Evolutionary conservation across 345 rosid species (phyloP), one percentile per base, ranked within the genome.

Genomic region (Gossypium australe): DNA sequence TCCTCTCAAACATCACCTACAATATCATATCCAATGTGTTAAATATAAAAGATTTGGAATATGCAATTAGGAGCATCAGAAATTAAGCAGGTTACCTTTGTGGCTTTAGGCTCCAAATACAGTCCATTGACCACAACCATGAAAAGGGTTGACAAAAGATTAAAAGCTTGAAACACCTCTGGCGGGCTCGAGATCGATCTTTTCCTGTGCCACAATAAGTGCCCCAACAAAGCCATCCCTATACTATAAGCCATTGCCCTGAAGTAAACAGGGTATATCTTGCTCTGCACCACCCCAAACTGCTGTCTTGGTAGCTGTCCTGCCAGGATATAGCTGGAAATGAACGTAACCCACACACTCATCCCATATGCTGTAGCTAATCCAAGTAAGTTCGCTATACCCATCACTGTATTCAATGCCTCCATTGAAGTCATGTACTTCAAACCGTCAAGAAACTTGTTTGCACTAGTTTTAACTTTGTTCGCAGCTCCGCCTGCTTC

Each of bases 241-340:
- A 88, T 74, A 43, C 86, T 84, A 17, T 45, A 75, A 34, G 79
- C 82, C 83, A 84, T 78, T 2, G 86, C 84, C 62, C 80, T 83
- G 70, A 90, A 92, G 80, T 91, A 91, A 51, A 86, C 82, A 10
- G 97, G 95, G 73, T 89, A 89, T 45, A 91, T 79, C 86, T 89
- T 94, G 84, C 98, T 91, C 84, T 91, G 98, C 47, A 87, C 87
- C 68, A 87, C 65, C 2, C 89, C 95, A 43, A 92, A 91, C 82
- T 89, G 95, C 49, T 86, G 90, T 76, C 89, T 85, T 2, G 95
- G 88, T 75, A 92, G 49, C 45, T 79, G 77, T 17, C 78, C 61
- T 0, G 88, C 86, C 44, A 94, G 58, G 24, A 89, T 85, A 68
- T 88, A 78, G 81, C 92, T 88, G 2, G 95, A 91, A 11, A 87